Evolutionary conservation across 2,329 filamentous ascomycete species (phyloP).

Genomic region (Aureobasidium namibiae): DNA sequence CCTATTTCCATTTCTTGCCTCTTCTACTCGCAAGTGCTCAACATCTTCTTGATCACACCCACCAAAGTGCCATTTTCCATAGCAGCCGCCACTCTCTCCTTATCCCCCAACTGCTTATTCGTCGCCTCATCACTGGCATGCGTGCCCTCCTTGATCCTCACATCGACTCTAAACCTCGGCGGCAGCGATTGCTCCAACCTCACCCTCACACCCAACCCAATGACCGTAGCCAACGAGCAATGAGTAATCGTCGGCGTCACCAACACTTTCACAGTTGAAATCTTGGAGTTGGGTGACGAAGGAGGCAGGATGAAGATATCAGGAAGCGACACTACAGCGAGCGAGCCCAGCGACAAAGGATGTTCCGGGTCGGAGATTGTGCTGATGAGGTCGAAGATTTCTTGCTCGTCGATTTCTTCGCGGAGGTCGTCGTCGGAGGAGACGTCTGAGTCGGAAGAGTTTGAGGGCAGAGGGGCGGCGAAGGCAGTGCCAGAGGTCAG

Average conservation of each 20-base stretch:
- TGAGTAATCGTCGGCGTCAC: conserved; percentile 96
- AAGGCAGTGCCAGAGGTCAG: conserved; percentile 31
- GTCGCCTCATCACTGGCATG: conserved; percentile 92
- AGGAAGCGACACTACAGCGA: conserved; percentile 91
- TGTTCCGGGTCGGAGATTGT: conserved; percentile 96
- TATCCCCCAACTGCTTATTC: conserved; percentile 93
- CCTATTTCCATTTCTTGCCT: not conserved
- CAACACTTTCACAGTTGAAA: conserved; percentile 72
- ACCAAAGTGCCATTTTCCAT: conserved; percentile 88
- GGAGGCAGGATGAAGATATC: conserved; percentile 75
- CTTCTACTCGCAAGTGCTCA: conserved; percentile 37
- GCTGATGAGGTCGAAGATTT: conserved; percentile 93
- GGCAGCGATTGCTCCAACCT: conserved; percentile 85
- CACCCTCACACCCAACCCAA: conserved; percentile 86
- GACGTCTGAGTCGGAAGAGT: conserved; percentile 27
- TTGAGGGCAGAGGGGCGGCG: conserved; percentile 17
- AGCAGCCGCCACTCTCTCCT: conserved; percentile 90
- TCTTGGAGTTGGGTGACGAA: conserved; percentile 52
- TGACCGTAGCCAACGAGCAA: conserved; percentile 92
- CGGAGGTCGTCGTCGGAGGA: conserved; percentile 51
- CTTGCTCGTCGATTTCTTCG: conserved; percentile 91
- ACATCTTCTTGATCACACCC: conserved; percentile 85
- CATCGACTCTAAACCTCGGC: conserved; percentile 84
- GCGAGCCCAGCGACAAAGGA: conserved; percentile 81
- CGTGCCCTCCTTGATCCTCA: conserved; percentile 91